phyloP scores from a whole-genome alignment of 345 rosid genomes.

The Eucalyptus lansdowneana region DNA sequence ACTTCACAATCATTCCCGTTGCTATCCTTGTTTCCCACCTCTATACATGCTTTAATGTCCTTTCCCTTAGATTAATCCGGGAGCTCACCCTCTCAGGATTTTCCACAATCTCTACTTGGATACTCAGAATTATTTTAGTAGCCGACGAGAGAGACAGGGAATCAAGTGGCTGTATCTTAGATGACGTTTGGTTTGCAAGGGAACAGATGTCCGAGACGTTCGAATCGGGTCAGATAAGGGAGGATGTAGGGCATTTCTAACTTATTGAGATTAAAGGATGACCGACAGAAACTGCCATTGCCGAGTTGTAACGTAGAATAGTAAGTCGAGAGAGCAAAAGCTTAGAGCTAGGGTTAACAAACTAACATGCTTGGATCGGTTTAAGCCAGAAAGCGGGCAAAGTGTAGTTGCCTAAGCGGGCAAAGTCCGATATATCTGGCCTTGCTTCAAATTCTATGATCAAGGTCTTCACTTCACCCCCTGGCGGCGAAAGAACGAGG shows the following conservation, averaged over 20 bases:
- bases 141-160: background rate
- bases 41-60: background rate
- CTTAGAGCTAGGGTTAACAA: background rate
- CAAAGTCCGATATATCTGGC: background rate
- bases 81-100: background rate
- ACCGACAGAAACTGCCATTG: background rate
- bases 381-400: background rate
- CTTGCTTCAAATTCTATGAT: background rate
- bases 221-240: background rate
- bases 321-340: background rate
- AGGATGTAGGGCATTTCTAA: background rate
- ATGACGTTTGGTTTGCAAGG: background rate
- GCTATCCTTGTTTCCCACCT: background rate
- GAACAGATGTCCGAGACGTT: background rate
- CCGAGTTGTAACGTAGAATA: background rate
- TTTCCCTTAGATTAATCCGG: background rate
- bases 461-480: background rate
- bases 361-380: background rate
- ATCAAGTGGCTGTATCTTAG: background rate
- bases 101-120: background rate
- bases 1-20: background rate
- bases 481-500: background rate
- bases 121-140: background rate
- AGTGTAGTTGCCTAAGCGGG: background rate
- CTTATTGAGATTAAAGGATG: background rate